Conservation (phyloP, 495 filamentous ascomycete genomes). For the Clavariopsis aquatica region DNA sequence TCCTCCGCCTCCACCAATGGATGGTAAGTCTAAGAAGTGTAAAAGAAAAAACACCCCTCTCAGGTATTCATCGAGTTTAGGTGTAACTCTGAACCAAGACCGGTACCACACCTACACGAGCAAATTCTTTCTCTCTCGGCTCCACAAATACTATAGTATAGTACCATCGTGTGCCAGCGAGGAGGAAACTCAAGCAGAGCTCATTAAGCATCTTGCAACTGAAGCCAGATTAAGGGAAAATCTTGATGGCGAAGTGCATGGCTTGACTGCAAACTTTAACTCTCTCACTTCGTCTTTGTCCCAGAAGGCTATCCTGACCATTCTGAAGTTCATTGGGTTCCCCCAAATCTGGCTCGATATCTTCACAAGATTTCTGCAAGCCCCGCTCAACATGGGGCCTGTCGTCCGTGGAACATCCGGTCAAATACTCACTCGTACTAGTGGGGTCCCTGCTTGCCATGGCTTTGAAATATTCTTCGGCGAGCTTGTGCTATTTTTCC, state of each 20-base stretch:
- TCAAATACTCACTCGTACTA: constrained; percentile 16
- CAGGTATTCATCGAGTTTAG: background rate
- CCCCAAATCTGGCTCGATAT: constrained; percentile 27
- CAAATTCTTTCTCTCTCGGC: constrained; percentile 26
- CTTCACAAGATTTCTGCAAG: constrained; percentile 31
- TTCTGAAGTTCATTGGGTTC: constrained; percentile 35
- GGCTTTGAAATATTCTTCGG: constrained; percentile 24
- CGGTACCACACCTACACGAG: constrained; percentile 16
- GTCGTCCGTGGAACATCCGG: constrained; percentile 17
- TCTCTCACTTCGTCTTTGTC: constrained; percentile 25
- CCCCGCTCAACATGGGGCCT: constrained; percentile 31
- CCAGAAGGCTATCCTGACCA: constrained; percentile 28
- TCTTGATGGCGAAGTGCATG: constrained; percentile 16
- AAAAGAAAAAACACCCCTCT: background rate
- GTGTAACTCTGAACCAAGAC: constrained; percentile 17
- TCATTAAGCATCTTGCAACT: constrained; percentile 24
- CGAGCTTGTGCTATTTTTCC: constrained; percentile 30
- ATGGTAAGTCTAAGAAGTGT: background rate
- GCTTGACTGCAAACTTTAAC: constrained; percentile 13
- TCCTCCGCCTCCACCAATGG: constrained; percentile 7
- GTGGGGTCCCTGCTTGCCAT: constrained; percentile 25
- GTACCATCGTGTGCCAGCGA: background rate
- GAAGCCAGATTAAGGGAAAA: constrained; percentile 20
- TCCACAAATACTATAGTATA: constrained; percentile 5
- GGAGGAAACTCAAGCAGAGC: constrained; percentile 5